These are phyloP conservation scores for Symbiodinium natans DNA, from an alignment of 73 alveolate genomes.

Conservation along the genomic window DNA sequence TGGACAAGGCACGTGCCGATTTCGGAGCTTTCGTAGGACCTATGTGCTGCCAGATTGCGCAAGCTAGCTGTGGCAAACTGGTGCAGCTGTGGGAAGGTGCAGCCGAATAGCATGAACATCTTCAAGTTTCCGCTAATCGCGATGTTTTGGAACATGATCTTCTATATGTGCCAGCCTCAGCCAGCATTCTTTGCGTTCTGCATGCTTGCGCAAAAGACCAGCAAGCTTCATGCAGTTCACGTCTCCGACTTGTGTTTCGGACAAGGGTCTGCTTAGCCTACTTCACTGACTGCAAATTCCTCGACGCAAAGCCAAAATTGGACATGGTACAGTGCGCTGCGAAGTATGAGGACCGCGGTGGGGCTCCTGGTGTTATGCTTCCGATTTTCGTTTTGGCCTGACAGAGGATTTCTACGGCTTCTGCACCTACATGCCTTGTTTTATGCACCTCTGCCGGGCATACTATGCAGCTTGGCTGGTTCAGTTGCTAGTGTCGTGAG, in stretches of 20 bases:
- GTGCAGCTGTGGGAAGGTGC: conserved; percentile 43
- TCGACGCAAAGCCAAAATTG: conserved; percentile 46
- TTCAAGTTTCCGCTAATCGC: conserved; percentile 80
- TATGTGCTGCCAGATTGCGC: background rate
- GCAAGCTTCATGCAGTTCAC: background rate
- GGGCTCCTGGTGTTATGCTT: no score
- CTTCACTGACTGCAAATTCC: conserved; percentile 73
- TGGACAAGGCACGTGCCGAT: conserved; percentile 42
- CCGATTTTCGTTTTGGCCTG: no score
- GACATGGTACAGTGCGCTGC: conserved; percentile 82
- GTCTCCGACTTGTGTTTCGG: background rate
- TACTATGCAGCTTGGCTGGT: conserved; percentile 45
- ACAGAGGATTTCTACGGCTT: conserved; percentile 74
- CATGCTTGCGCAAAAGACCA: background rate
- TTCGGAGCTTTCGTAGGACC: background rate
- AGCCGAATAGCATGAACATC: conserved; percentile 89
- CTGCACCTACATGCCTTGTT: conserved; percentile 88
- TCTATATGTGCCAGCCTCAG: conserved; percentile 19
- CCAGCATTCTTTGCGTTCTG: background rate
- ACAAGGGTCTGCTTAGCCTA: conserved; percentile 77
- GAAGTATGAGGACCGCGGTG: conserved; percentile 22
- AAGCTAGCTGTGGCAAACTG: no score
- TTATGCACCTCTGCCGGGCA: conserved; percentile 78
- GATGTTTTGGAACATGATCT: conserved; percentile 90
- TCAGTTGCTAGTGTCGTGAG: no score